Percentiles rank a stretch among this genome's conserved stretches.
Evolutionary conservation across 1,284 basidiomycete species (phyloP).

Genomic region (Cystobasidium slooffiae): DNA sequence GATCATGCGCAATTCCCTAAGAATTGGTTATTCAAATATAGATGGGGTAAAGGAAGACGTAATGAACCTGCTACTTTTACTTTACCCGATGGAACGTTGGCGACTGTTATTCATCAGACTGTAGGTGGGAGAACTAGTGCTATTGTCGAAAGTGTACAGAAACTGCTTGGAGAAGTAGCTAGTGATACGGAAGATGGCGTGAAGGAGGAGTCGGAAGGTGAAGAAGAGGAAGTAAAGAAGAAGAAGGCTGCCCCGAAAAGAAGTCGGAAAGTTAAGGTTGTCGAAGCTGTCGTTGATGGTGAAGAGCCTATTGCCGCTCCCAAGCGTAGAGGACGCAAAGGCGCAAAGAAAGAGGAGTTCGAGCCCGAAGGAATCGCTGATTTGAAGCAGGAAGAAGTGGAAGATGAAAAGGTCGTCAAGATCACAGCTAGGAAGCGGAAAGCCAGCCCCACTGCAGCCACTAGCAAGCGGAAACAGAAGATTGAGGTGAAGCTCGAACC

Average conservation of each 20-base stretch:
- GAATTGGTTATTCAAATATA: constrained; percentile 71
- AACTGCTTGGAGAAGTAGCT: constrained; percentile 56
- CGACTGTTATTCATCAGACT: constrained; percentile 75
- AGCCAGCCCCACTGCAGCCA: background rate
- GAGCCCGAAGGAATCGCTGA: background rate
- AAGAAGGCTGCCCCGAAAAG: constrained; percentile 25
- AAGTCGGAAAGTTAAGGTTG: background rate
- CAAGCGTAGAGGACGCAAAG: constrained; percentile 11
- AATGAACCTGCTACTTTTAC: constrained; percentile 53
- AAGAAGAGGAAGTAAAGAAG: constrained; percentile 58
- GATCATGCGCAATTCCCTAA: constrained; percentile 72
- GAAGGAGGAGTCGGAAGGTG: constrained; percentile 60
- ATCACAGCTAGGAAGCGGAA: constrained; percentile 16
- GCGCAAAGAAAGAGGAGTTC: background rate
- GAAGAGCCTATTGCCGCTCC: constrained; percentile 39
- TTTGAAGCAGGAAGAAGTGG: constrained; percentile 3
- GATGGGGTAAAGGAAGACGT: constrained; percentile 76
- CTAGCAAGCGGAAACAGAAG: constrained; percentile 4
- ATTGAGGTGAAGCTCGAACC: constrained; percentile 12
- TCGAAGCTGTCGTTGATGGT: constrained; percentile 53
- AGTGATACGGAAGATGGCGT: constrained; percentile 57
- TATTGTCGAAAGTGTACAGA: constrained; percentile 71
- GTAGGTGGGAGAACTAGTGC: constrained; percentile 82
- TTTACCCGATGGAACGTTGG: constrained; percentile 64
- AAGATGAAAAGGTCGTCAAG: constrained; percentile 4